Percentiles rank a stretch among this genome's conserved stretches.
These are phyloP conservation scores for Penicillium rolfsii DNA, from an alignment of 2,329 filamentous ascomycete genomes.

Conservation along the genomic window DNA sequence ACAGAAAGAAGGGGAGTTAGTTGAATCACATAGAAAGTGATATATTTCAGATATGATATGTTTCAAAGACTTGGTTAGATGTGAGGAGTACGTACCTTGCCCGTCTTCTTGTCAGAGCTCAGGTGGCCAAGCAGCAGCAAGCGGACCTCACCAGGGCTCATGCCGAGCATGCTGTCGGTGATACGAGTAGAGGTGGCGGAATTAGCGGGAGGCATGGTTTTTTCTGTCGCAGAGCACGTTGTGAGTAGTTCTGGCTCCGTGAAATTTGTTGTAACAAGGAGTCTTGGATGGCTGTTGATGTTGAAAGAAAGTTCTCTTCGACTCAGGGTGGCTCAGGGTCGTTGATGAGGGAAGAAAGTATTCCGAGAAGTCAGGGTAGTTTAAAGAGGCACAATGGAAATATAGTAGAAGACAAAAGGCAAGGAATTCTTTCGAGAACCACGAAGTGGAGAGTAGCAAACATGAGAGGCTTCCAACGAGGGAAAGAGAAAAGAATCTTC, in stretches of 20 bases:
- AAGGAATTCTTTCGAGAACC: too few relatives aligned
- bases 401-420: too few relatives aligned
- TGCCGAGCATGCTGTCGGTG: not conserved
- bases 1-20: not conserved
- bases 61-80: not conserved
- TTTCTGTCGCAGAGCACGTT: not conserved
- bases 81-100: not conserved
- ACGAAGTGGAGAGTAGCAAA: too few relatives aligned
- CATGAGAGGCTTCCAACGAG: too few relatives aligned
- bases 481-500: too few relatives aligned
- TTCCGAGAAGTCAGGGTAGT: too few relatives aligned
- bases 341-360: too few relatives aligned
- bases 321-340: too few relatives aligned
- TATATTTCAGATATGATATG: not conserved
- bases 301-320: too few relatives aligned
- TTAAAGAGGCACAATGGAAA: too few relatives aligned
- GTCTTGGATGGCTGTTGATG: too few relatives aligned
- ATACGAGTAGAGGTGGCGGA: not conserved
- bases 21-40: not conserved
- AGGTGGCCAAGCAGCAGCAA: not conserved
- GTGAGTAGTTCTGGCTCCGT: not conserved
- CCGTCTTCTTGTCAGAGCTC: not conserved
- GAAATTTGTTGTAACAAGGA: too few relatives aligned
- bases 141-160: not conserved
- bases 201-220: not conserved